Evolutionary conservation across 139 green algal genomes (phyloP).

Genomic region (Chlorella vulgaris): DNA sequence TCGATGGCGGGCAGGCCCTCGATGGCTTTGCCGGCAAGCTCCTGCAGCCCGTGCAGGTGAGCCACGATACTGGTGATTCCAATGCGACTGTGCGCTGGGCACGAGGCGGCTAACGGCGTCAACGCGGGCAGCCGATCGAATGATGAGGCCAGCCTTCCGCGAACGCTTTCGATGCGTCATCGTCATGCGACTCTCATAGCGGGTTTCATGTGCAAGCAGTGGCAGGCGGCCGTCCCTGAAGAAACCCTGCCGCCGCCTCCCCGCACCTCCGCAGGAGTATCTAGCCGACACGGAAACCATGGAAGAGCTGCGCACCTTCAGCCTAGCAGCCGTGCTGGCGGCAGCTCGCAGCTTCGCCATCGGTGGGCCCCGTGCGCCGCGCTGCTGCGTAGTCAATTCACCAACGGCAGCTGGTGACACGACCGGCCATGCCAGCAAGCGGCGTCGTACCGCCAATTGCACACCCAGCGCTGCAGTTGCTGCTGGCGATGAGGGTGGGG

Average conservation of each 20-base stretch:
- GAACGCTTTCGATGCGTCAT: too few relatives aligned
- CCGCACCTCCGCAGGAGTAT: neutral
- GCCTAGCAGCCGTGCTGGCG: neutral
- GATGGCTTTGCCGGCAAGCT: neutral
- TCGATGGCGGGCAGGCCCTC: neutral
- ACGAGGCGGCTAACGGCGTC: too few relatives aligned
- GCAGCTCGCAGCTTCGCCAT: constrained; percentile 2
- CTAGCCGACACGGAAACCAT: neutral
- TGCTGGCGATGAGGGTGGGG: neutral
- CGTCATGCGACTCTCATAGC: too few relatives aligned
- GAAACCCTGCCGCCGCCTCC: neutral
- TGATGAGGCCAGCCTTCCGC: too few relatives aligned
- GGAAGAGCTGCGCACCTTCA: neutral
- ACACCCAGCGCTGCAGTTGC: neutral
- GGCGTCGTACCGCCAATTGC: too few relatives aligned
- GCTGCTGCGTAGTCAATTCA: neutral
- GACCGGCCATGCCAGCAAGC: too few relatives aligned
- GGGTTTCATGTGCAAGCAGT: too few relatives aligned
- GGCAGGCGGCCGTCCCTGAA: neutral
- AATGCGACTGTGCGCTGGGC: too few relatives aligned
- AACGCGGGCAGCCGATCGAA: too few relatives aligned
- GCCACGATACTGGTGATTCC: too few relatives aligned
- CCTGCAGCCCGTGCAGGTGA: neutral
- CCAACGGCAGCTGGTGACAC: neutral
- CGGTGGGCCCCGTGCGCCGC: neutral